Evolutionary conservation across 805 yeast species (phyloP).

Genomic region (Lipomyces yamadae): DNA sequence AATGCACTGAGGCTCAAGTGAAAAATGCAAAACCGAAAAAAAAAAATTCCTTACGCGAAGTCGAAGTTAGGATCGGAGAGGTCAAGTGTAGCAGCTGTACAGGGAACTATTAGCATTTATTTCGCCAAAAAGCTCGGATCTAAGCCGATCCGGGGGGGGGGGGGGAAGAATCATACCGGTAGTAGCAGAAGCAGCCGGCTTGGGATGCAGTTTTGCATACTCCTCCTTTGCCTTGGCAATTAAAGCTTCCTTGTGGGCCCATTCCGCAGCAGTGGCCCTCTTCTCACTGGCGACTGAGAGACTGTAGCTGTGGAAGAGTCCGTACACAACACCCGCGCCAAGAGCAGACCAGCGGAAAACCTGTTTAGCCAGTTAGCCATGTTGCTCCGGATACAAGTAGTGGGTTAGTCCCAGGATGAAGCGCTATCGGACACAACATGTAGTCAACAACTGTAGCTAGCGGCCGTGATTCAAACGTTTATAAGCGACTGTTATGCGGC

Average conservation of each 20-base stretch:
- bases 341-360: slow-evolving; percentile 92
- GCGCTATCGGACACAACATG: background rate
- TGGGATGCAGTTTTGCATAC: slow-evolving; percentile 68
- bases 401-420: background rate
- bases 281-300: slow-evolving; percentile 65
- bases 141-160: too few relatives aligned
- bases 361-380: slow-evolving; percentile 45
- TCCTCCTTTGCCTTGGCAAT: slow-evolving; percentile 88
- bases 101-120: background rate
- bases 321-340: slow-evolving; percentile 86
- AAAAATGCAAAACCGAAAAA: slow-evolving; percentile 13
- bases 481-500: too few relatives aligned
- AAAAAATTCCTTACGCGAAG: slow-evolving; percentile 52
- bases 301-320: slow-evolving; percentile 79
- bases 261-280: slow-evolving; percentile 62
- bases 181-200: slow-evolving; percentile 47
- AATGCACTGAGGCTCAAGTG: background rate
- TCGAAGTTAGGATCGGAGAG: slow-evolving; percentile 92
- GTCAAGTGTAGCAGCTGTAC: slow-evolving; percentile 46
- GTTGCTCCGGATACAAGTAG: background rate
- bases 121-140: too few relatives aligned
- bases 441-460: too few relatives aligned
- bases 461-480: too few relatives aligned
- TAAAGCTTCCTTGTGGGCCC: slow-evolving; percentile 69
- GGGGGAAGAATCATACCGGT: slow-evolving; percentile 38